Percentiles rank a stretch among this genome's conserved stretches.
Evolutionary conservation across 2,329 filamentous ascomycete species (phyloP).

Genomic region (Stachybotrys chlorohalonatus): DNA sequence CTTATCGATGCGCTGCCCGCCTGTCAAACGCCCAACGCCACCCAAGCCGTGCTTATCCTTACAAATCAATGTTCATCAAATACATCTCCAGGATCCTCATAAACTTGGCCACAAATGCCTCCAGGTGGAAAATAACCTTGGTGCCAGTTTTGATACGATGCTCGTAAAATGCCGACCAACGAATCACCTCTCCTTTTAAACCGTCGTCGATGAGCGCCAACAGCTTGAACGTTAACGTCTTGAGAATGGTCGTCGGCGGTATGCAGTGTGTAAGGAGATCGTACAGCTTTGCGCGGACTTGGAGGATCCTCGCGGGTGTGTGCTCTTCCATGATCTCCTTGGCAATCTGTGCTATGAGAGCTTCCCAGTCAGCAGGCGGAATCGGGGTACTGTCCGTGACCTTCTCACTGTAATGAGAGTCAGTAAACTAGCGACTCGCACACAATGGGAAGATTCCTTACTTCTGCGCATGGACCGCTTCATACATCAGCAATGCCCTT

Average conservation of each 20-base stretch:
- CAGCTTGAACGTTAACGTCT: conserved; percentile 90
- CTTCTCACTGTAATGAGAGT: conserved; percentile 59
- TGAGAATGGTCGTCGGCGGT: conserved; percentile 85
- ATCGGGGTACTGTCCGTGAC: conserved; percentile 81
- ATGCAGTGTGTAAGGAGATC: conserved; percentile 96
- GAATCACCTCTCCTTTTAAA: conserved; percentile 84
- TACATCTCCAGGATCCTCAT: conserved; percentile 95
- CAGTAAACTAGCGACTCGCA: conserved; percentile 12
- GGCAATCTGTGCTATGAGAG: conserved; percentile 80
- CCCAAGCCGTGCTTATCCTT: conserved; percentile 10
- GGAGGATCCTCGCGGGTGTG: conserved; percentile 78
- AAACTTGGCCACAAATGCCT: conserved; percentile 97
- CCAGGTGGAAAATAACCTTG: conserved; percentile 96
- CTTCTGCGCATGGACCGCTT: conserved; percentile 96
- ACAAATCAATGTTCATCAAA: conserved; percentile 75
- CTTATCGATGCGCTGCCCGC: no score
- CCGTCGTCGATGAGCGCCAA: conserved; percentile 80
- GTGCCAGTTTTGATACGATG: conserved; percentile 85
- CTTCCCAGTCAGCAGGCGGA: conserved; percentile 94
- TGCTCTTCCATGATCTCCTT: conserved; percentile 89
- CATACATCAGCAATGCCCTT: conserved; percentile 89
- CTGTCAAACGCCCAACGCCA: conserved; percentile 13
- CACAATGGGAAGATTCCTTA: conserved; percentile 33
- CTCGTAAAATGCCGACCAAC: conserved; percentile 96
- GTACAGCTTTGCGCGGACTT: conserved; percentile 90